Conservation (phyloP, 2,329 filamentous ascomycete species). For the Colletotrichum sublineola region DNA sequence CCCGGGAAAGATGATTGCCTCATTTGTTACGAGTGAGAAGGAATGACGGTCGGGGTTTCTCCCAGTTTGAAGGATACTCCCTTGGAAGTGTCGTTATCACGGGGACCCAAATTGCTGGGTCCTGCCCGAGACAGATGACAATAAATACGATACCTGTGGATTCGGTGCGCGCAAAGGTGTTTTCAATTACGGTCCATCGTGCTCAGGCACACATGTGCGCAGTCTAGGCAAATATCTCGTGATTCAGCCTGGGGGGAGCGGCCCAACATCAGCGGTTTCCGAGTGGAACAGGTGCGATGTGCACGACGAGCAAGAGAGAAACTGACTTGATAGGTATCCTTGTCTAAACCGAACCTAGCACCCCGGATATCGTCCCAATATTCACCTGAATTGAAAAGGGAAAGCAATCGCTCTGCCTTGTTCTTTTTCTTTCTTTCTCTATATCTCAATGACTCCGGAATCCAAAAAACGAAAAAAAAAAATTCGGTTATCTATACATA, state of each 20-base stretch:
- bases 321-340: conserved; percentile 17
- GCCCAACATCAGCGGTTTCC: background rate
- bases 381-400: background rate
- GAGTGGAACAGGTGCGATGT: background rate
- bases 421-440: conserved; percentile 4
- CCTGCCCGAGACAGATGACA: conserved; percentile 32
- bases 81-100: conserved; percentile 18
- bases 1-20: conserved; percentile 35
- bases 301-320: background rate
- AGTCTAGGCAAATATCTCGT: conserved; percentile 2
- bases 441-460: conserved; percentile 13
- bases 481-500: background rate
- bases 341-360: conserved; percentile 21
- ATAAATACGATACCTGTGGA: conserved; percentile 41
- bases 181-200: conserved; percentile 1
- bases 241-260: conserved; percentile 2
- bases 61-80: conserved; percentile 11
- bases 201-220: background rate
- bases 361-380: conserved; percentile 10
- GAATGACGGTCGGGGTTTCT: conserved; percentile 13
- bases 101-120: conserved; percentile 15
- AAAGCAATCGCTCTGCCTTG: background rate
- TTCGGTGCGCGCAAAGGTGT: background rate
- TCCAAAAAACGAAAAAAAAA: background rate
- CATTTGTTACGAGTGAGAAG: conserved; percentile 37